Evolutionary conservation across 306 rosid genomes (phyloP), one percentile per base, ranked within the genome.

Genomic region (Quercus aquifolioides): DNA sequence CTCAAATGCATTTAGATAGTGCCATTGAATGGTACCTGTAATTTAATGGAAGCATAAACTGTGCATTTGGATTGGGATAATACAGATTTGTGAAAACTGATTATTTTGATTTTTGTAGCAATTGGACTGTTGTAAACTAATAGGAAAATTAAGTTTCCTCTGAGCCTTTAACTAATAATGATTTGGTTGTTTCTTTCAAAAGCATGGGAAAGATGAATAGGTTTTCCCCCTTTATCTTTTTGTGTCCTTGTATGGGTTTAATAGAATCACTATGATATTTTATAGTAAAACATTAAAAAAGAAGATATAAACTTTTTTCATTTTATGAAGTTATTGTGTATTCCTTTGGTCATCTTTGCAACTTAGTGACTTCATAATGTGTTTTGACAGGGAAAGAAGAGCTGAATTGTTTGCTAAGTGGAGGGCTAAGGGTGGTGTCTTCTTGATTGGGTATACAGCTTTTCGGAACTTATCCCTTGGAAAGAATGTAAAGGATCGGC

Each of bases 371-470:
- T 14, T 59, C 60, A 69, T 85, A 78, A 38, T 69, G 74, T 25
- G 51, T 84, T 84, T 78, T 46, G 78, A 70, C 89, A 95, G 99
- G 86, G 98, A 95, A 79, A 89, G 89, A 85, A 95, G 98, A 80
- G 88, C 84, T 12, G 92, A 90, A 56, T 79, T 88, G 75, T 89
- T 95, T 74, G 92, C 91, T 33, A 95, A 92, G 81, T 95, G 99
- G 99, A 90, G 96, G 89, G 78, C 86, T 12, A 95, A 95, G 80
- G 99, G 99, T 75, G 99, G 99, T 55, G 87, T 95, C 41, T 93
- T 95, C 88, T 76, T 95, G 80, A 93, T 95, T 79, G 96, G 99
- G 71, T 95, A 95, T 83, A 5, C 90, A 60, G 90, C 97, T 80
- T 93, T 95, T 83, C 94, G 99, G 57, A 95, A 89, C 74, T 85